These are phyloP conservation scores for Arachis monticola DNA, from an alignment of 331 rosid species.

Conservation along the genomic window DNA sequence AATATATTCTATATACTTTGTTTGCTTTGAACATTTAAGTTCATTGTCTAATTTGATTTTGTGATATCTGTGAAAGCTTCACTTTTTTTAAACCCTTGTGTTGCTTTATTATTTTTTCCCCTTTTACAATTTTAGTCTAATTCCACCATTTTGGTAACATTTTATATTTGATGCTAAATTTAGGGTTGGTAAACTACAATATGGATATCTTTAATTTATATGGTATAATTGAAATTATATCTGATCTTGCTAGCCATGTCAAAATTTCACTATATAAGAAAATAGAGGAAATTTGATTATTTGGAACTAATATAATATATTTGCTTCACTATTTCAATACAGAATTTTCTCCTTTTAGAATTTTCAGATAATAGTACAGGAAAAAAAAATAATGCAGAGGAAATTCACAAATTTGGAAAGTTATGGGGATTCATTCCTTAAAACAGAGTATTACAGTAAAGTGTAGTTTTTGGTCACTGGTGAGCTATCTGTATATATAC, in stretches of 20 bases:
- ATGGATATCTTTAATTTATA: not conserved
- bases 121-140: not conserved
- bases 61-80: not conserved
- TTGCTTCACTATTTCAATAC: slow-evolving; percentile 31
- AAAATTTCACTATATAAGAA: not conserved
- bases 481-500: slow-evolving; percentile 59
- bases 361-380: slow-evolving; percentile 26
- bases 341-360: slow-evolving; percentile 22
- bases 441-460: slow-evolving; percentile 8
- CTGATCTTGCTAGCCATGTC: not conserved
- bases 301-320: slow-evolving; percentile 6
- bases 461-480: slow-evolving; percentile 62
- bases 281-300: slow-evolving; percentile 21
- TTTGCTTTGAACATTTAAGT: not conserved
- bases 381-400: slow-evolving; percentile 20
- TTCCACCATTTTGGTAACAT: not conserved
- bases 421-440: slow-evolving; percentile 21
- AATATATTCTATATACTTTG: not conserved
- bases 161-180: slow-evolving; percentile 1
- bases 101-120: not conserved
- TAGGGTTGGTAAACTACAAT: not conserved
- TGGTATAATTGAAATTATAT: not conserved
- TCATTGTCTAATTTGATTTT: not conserved
- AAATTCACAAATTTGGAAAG: slow-evolving; percentile 24
- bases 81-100: not conserved